Base-by-base conservation (phyloP, 2,329 filamentous ascomycete species). In the Paracamarosporium sp. region DNA sequence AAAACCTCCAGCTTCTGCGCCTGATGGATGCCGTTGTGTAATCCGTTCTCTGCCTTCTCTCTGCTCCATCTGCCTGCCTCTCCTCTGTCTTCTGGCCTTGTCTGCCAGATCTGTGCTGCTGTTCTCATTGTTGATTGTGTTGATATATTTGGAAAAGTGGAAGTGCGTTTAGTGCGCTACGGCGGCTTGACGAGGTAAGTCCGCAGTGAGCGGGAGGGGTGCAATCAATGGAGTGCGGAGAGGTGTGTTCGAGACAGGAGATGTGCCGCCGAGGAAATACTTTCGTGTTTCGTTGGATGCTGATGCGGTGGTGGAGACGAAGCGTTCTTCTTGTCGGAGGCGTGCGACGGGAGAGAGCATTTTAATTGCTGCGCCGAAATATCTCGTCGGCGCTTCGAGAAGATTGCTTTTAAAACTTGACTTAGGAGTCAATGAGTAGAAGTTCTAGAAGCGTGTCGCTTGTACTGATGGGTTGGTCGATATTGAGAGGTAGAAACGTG, bases 221-320 rank as follows among this genome's bases (percentile, higher is more conserved):
- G 25, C 28, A 13, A 57, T 15, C 24, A 57, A 20, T 12, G 55
- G 48, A 12, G 41, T 24, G 24, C 45, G 30, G 5, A 27, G 28
- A 20, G 2, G 22, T 20, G 22, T 41, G 38, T 15, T 24, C 22
- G 24, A 24, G 13, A 22, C 17, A 30, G 41, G 33, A 3, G 33
- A n/a, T 6, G 40, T 35, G 43, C 22, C 25, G 40, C 55, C 55
- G 17, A 57, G 48, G 22, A 57, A 57, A 30, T 53, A 53, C 17
- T 57, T 57, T 12, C 48, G 55, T 13, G 48, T 22, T 5, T 46
- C 27, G 25, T 28, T 30, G 1, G 17, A 15, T 35, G 28, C 28
- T 15, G 28, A 25, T 17, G 28, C n/a, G 17, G 17, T 47, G n/a
- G 45, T 17, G 43, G 28, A 28, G 35, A 20, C 24, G 20, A 17